A percentile compares a stretch with the other conserved stretches of the same genome.
Conservation (phyloP, 805 yeast species). For the Teunomyces lycoperdinae region DNA sequence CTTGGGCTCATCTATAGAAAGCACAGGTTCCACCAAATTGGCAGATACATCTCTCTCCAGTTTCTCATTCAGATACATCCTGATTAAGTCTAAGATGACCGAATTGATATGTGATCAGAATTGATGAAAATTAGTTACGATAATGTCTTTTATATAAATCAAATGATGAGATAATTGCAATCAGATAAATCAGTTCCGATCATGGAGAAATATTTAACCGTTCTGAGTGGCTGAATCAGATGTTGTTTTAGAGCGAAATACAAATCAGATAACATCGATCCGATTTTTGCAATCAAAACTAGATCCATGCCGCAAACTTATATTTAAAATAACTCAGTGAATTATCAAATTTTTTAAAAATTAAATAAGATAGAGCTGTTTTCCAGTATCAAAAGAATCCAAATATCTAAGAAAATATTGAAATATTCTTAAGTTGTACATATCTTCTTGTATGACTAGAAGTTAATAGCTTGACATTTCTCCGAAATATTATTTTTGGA, state of each 20-base stretch:
- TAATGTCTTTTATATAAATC: background rate
- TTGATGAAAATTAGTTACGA: background rate
- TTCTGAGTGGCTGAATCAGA: background rate
- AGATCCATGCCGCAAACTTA: background rate
- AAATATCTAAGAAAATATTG: background rate
- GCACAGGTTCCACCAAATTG: background rate
- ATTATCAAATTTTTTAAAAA: background rate
- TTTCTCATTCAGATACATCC: background rate
- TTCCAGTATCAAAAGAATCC: background rate
- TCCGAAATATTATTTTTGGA: background rate
- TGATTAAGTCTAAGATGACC: background rate
- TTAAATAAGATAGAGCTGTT: background rate
- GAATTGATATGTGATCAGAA: background rate
- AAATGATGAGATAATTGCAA: background rate
- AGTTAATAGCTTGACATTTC: background rate
- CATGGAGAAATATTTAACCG: background rate
- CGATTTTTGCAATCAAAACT: slow-evolving; percentile 1
- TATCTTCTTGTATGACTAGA: background rate
- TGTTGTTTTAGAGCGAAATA: background rate
- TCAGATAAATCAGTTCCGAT: slow-evolving; percentile 3
- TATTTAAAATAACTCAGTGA: no score
- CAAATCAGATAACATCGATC: background rate
- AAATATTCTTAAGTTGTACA: background rate
- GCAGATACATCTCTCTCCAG: background rate
- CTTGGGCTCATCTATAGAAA: background rate